Base-by-base conservation (phyloP, 2,329 filamentous ascomycete genomes). In the Reticulascus tulasneorum region DNA sequence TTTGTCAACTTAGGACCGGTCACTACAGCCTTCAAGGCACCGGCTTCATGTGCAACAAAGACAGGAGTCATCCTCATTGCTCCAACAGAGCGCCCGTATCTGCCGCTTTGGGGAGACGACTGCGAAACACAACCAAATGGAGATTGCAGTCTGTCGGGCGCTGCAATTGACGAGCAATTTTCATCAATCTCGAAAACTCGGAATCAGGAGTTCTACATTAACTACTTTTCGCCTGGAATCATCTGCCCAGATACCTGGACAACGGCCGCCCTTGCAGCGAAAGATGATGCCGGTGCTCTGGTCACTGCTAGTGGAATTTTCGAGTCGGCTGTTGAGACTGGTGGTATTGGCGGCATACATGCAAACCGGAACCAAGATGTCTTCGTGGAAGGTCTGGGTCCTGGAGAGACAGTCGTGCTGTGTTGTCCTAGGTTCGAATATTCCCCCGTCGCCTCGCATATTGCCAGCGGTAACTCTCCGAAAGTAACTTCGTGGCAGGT, bases 1-100 rank as follows among this genome's bases (percentile, higher is more conserved):
- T 33, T 56, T 34, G 50, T 47, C 35, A 59, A 59, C 33, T 16
- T 57, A 15, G 53, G 56, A 6, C 55, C 52, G 4, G 34, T 59
- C 9, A 58, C 54, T 19, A 53, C 55, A 2, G 51, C 46, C n/a
- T 58, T 50, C 35, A 53, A 51, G 2, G 42, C 50, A 9, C 50
- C 52, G 0, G 24, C 47, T 0, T 42, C 49, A 11, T 59, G 55
- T 29, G 37, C 32, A 16, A 47, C 48, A 3, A 29, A 25, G 7
- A 37, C 41, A 1, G 46, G 11, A 21, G 45, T 13, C 9, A 40
- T 1, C 19, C 28, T 2, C 33, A 18, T 40, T 11, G 37, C 37
- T 16, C n/a, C n/a, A n/a, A n/a, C n/a, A n/a, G n/a, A n/a, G n/a
- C n/a, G n/a, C 30, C 35, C 23, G 11, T 32, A 12, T 24, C 4